phyloP scores from a whole-genome alignment of 495 filamentous ascomycete species.

The Apiosordaria backusii region DNA sequence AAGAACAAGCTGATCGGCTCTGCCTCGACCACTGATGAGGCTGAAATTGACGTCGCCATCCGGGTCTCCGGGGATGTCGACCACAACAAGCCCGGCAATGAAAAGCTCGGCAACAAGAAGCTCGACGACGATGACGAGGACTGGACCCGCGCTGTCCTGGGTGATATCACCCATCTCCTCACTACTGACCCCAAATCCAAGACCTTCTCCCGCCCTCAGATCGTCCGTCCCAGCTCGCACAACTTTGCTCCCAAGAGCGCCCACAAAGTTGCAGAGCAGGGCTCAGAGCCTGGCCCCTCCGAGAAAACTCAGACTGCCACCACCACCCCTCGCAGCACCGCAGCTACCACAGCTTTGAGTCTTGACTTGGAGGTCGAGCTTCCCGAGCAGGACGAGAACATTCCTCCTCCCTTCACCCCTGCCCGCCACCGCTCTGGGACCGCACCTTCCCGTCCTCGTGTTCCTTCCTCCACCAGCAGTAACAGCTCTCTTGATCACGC shows the following conservation, averaged over 20 bases:
- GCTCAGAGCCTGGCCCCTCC: background rate
- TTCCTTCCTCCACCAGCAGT: background rate
- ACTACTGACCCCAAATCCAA: background rate
- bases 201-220: background rate
- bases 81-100: background rate
- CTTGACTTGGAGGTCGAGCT: background rate
- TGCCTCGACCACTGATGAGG: background rate
- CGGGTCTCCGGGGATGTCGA: no score
- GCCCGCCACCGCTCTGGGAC: background rate
- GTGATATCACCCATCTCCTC: background rate
- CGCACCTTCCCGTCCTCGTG: background rate
- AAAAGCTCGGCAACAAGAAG: background rate
- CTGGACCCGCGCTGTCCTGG: background rate
- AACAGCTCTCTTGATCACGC: background rate
- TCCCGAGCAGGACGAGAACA: background rate
- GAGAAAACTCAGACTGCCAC: background rate
- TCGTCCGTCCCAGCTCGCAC: background rate
- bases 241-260: background rate
- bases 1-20: no score
- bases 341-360: background rate
- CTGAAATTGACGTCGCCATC: background rate
- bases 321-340: background rate
- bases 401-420: background rate
- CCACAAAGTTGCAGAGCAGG: background rate
- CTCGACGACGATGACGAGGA: background rate